phyloP scores from a whole-genome alignment of 1,284 basidiomycete genomes.

The Waitea zeae region DNA sequence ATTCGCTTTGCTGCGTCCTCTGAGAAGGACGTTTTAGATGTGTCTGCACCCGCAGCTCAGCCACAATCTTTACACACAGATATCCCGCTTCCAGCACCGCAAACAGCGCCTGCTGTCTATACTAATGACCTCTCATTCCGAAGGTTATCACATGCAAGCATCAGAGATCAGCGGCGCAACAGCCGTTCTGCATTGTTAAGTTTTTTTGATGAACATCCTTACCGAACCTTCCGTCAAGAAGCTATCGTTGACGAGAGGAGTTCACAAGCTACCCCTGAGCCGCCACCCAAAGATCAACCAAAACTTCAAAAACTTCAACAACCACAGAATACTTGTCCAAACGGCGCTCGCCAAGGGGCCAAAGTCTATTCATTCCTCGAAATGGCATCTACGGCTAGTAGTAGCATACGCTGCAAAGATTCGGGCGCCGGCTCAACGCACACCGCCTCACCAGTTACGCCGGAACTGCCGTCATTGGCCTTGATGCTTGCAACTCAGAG shows the following conservation, averaged over 20 bases:
- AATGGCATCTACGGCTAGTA: neutral
- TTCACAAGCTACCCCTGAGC: neutral
- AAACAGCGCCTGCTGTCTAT: too few relatives aligned
- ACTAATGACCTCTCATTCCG: too few relatives aligned
- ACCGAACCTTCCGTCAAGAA: neutral
- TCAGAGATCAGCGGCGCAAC: too few relatives aligned
- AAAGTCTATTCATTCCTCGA: neutral
- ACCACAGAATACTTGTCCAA: neutral
- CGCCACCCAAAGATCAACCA: neutral
- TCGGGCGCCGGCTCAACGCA: neutral
- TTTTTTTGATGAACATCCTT: conserved; percentile 8
- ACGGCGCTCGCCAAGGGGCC: neutral
- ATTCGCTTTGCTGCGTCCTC: conserved; percentile 5
- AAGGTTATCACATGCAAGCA: too few relatives aligned
- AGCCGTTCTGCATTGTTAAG: conserved; percentile 10
- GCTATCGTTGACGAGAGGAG: neutral
- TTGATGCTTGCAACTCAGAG: neutral
- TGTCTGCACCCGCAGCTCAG: too few relatives aligned
- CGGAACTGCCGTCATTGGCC: neutral
- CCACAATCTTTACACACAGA: too few relatives aligned
- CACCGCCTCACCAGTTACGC: neutral
- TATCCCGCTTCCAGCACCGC: too few relatives aligned
- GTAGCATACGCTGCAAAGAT: too few relatives aligned
- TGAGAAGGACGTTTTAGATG: conserved; percentile 6
- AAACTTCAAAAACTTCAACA: neutral